These are phyloP conservation scores for Talaromyces liani DNA, from an alignment of 495 filamentous ascomycete species.

Conservation along the genomic window DNA sequence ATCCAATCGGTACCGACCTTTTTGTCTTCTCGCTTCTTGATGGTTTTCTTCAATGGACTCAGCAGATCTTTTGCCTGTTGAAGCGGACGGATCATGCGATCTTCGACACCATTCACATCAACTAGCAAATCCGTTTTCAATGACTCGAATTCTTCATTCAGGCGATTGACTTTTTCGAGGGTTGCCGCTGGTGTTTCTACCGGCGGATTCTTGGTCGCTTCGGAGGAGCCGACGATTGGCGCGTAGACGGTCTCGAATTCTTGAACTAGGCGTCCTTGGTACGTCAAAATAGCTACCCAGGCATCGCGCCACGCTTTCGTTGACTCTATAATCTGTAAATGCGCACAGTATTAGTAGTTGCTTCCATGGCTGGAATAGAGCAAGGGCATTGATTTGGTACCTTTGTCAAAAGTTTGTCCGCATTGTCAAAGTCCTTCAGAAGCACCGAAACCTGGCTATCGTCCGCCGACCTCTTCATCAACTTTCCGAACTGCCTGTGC, in stretches of 20 bases:
- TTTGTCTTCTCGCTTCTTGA: constrained; percentile 87
- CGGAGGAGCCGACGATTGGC: constrained; percentile 63
- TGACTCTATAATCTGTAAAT: constrained; percentile 67
- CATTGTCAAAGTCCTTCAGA: constrained; percentile 77
- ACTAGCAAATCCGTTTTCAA: constrained; percentile 66
- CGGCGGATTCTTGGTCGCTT: constrained; percentile 41
- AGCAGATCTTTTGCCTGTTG: constrained; percentile 63
- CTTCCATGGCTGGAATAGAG: background rate
- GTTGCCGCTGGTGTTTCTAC: constrained; percentile 54
- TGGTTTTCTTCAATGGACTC: constrained; percentile 74
- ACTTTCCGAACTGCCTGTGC: constrained; percentile 65
- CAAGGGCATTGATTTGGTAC: constrained; percentile 30
- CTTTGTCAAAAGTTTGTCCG: constrained; percentile 67
- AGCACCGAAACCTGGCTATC: constrained; percentile 71
- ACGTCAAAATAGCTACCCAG: constrained; percentile 67
- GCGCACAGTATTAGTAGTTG: constrained; percentile 6
- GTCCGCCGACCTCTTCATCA: constrained; percentile 65
- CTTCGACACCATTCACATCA: constrained; percentile 68
- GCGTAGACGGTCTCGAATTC: constrained; percentile 77
- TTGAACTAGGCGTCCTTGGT: constrained; percentile 61
- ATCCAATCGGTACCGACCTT: constrained; percentile 49
- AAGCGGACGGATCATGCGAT: constrained; percentile 64
- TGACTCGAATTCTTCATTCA: constrained; percentile 66
- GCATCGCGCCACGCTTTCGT: constrained; percentile 77
- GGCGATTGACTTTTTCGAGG: constrained; percentile 56